phyloP scores from a whole-genome alignment of 73 alveolate genomes.

The Paramecium primaurelia region DNA sequence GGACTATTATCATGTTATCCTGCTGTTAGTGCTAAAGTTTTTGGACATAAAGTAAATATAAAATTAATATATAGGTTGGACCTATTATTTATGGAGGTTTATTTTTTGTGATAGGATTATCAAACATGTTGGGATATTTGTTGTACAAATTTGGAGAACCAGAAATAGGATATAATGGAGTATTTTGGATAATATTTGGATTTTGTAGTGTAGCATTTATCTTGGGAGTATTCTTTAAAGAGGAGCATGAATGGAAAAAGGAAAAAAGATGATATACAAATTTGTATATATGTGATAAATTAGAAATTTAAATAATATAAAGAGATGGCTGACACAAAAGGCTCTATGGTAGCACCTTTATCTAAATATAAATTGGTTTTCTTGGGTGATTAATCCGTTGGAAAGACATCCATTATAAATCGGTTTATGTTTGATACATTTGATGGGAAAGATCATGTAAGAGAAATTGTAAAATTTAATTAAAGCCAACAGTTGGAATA shows the following conservation, averaged over 20 bases:
- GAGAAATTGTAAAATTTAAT: background rate
- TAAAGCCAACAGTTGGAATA: constrained; percentile 98
- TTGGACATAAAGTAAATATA: constrained; percentile 12
- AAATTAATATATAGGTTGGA: background rate
- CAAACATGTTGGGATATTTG: constrained; percentile 10
- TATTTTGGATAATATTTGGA: constrained; percentile 24
- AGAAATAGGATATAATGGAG: background rate
- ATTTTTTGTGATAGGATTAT: constrained; percentile 8
- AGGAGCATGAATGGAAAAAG: constrained; percentile 25
- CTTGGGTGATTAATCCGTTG: constrained; percentile 82
- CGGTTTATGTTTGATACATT: constrained; percentile 81
- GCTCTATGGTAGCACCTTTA: constrained; percentile 55
- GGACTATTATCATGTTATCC: constrained; percentile 6
- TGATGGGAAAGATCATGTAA: constrained; percentile 78
- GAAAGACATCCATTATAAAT: constrained; percentile 78
- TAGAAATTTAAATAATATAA: background rate
- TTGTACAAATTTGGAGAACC: constrained; percentile 35
- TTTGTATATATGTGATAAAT: background rate
- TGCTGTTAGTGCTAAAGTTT: background rate
- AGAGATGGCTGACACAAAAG: constrained; percentile 55
- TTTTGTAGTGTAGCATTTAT: background rate
- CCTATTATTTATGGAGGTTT: constrained; percentile 20
- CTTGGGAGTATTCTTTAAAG: background rate
- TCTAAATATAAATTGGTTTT: constrained; percentile 77
- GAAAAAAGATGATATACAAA: background rate